Base-by-base conservation (phyloP, 2,329 filamentous ascomycete genomes). In the Aureobasidium pullulans region DNA sequence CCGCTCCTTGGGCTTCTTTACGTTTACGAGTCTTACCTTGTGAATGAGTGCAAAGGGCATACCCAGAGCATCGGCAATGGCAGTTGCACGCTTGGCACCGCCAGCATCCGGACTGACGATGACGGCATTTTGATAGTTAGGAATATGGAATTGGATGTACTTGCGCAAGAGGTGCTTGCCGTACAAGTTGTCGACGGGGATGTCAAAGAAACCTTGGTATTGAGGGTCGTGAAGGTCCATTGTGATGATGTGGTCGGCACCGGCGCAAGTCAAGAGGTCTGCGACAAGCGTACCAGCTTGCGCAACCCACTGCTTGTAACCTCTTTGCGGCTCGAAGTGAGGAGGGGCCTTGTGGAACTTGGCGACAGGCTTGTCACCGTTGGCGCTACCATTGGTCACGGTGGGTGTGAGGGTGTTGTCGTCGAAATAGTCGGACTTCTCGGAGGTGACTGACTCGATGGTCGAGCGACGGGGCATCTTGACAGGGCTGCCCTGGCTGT, bases 141-240 rank as follows among this genome's bases (percentile, higher is more conserved):
- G 87, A 62, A 96, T 94, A 68, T 90, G 84, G 69, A 88, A 85
- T 71, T 91, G 86, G 66, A 87, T 85, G 72, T 86, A 86, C 67
- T 81, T 83, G 70, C 83, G 82, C 60, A 86, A 78, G 53, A 92
- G 77, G 52, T 88, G 86, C 66, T 89, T 85, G 60, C 87, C 93
- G 76, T 97, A 97, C 16, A 99, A 81, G 72, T 99, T 99, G 77
- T 99, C 94, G 60, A 99, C 94, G 2, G 94, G 94, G 61, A 97
- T 96, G 70, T 99, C 93, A 71, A 99, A 97, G 80, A 96, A 99
- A 57, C 94, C 94, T 75, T 99, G 94, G 70, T 97, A 97, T 75
- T 99, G 91, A 43, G 90, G 89, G 73, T 96, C 93, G 72, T 94
- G 90, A 56, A 99, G 82, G 71, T 99, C 94, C 89, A 99, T 95